Conservation (phyloP, 768 basidiomycete genomes). For the Mycena chlorophos region DNA sequence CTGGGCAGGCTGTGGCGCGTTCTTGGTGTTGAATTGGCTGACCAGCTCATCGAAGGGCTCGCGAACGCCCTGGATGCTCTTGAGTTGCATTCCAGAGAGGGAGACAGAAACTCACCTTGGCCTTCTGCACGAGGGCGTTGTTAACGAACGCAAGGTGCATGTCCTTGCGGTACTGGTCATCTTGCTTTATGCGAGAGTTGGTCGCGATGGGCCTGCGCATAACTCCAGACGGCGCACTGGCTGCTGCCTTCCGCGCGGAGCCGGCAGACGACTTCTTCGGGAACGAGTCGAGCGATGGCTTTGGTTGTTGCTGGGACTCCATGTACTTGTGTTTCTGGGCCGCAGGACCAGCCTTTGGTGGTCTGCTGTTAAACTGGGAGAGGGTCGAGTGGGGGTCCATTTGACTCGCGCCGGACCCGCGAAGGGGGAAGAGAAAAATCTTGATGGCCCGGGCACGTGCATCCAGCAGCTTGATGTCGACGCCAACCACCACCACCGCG, state of each 20-base stretch:
- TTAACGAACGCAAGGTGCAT: slow-evolving; percentile 84
- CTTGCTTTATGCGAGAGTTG: slow-evolving; percentile 76
- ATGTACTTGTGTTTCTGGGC: slow-evolving; percentile 46
- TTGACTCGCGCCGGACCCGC: slow-evolving; percentile 18
- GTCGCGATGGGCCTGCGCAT: slow-evolving; percentile 66
- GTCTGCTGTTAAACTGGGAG: slow-evolving; percentile 74
- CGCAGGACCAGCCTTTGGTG: slow-evolving; percentile 66
- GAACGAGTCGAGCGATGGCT: slow-evolving; percentile 45
- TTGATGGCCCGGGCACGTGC: slow-evolving; percentile 20
- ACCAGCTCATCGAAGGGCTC: slow-evolving; percentile 88
- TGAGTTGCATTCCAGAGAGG: slow-evolving; percentile 11
- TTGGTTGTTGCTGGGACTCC: slow-evolving; percentile 35
- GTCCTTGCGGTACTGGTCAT: slow-evolving; percentile 73
- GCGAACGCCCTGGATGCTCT: slow-evolving; percentile 60
- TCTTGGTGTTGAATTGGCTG: slow-evolving; percentile 72
- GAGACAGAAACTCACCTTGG: slow-evolving; percentile 48
- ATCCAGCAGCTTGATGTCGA: too few species aligned
- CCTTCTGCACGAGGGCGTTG: slow-evolving; percentile 76
- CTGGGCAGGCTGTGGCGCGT: slow-evolving; percentile 48
- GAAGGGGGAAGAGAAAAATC: slow-evolving; percentile 20
- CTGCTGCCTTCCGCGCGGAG: slow-evolving; percentile 28
- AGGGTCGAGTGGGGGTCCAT: slow-evolving; percentile 81
- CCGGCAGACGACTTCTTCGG: slow-evolving; percentile 36
- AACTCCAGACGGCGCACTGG: slow-evolving; percentile 26
- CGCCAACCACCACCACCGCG: slow-evolving; percentile 31